Conservation (phyloP, 768 basidiomycete genomes). For the Boletellus ananiceps region DNA sequence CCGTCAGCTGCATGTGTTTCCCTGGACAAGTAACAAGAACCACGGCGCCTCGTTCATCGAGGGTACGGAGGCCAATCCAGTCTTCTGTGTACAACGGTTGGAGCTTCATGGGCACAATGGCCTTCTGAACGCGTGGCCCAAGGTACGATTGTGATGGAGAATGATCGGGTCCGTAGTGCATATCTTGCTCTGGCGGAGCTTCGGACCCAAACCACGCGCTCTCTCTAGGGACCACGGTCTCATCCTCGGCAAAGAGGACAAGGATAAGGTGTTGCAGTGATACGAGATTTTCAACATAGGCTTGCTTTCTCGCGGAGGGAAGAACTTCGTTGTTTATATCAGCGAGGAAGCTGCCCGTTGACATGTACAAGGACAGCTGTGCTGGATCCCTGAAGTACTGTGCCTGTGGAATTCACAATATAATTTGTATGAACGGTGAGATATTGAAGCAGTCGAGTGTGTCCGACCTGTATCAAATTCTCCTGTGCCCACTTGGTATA, state of each 20-base stretch:
- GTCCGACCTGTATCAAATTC: constrained; percentile 63
- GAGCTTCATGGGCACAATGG: constrained; percentile 62
- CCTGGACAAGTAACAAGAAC: constrained; percentile 61
- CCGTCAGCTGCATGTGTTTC: constrained; percentile 68
- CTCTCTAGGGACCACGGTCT: constrained; percentile 80
- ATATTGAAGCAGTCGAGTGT: neutral
- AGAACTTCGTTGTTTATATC: constrained; percentile 71
- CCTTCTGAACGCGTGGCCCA: constrained; percentile 14
- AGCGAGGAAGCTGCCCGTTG: constrained; percentile 61
- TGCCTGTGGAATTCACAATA: constrained; percentile 43
- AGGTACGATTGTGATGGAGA: constrained; percentile 12
- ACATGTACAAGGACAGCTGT: constrained; percentile 54
- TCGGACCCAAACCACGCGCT: constrained; percentile 85
- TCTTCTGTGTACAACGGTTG: constrained; percentile 75
- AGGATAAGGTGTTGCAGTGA: constrained; percentile 66
- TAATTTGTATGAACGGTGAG: neutral
- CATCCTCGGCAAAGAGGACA: constrained; percentile 66
- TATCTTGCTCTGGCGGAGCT: constrained; percentile 36
- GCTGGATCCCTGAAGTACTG: constrained; percentile 81
- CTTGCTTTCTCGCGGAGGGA: constrained; percentile 46
- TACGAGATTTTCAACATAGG: constrained; percentile 57
- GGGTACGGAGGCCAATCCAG: constrained; percentile 71
- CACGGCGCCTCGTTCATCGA: constrained; percentile 65
- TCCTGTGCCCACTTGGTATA: constrained; percentile 75
- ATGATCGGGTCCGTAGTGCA: neutral